Evolutionary conservation across 768 basidiomycete species (phyloP).

Genomic region (Termitomyces sp.): DNA sequence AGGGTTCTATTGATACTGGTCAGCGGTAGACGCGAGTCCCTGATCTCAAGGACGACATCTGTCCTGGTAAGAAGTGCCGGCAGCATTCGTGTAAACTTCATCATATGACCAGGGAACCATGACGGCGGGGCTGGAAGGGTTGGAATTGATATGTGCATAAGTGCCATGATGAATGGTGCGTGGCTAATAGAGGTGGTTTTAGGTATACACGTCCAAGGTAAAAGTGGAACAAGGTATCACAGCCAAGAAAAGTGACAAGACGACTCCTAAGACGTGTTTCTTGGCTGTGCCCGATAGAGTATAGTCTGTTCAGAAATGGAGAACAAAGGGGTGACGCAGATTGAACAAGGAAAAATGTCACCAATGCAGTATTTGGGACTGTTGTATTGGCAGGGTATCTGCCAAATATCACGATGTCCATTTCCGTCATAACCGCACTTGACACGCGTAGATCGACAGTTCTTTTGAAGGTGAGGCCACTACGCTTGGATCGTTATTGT

Average conservation of each 20-base stretch:
- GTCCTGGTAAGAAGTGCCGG: conserved; percentile 75
- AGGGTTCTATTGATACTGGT: conserved; percentile 90
- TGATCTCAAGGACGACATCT: conserved; percentile 89
- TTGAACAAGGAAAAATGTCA: background rate
- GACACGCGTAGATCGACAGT: background rate
- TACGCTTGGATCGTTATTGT: background rate
- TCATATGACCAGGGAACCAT: conserved; percentile 98
- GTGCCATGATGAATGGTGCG: conserved; percentile 20
- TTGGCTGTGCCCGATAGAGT: background rate
- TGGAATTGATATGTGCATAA: conserved; percentile 33
- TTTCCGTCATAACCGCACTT: conserved; percentile 8
- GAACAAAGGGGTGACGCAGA: background rate
- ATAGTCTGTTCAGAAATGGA: background rate
- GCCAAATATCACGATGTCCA: conserved; percentile 10
- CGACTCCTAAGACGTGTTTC: background rate
- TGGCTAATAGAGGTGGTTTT: background rate
- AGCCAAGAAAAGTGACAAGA: background rate
- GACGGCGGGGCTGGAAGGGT: conserved; percentile 69
- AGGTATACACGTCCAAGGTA: conserved; percentile 1
- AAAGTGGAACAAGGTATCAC: background rate
- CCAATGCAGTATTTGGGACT: background rate
- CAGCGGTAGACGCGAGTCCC: conserved; percentile 89
- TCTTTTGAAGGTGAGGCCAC: background rate
- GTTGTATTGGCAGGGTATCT: background rate
- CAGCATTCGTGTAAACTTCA: conserved; percentile 72